Base-by-base conservation (phyloP, 2,329 filamentous ascomycete genomes). In the Apiospora kogelbergensis region DNA sequence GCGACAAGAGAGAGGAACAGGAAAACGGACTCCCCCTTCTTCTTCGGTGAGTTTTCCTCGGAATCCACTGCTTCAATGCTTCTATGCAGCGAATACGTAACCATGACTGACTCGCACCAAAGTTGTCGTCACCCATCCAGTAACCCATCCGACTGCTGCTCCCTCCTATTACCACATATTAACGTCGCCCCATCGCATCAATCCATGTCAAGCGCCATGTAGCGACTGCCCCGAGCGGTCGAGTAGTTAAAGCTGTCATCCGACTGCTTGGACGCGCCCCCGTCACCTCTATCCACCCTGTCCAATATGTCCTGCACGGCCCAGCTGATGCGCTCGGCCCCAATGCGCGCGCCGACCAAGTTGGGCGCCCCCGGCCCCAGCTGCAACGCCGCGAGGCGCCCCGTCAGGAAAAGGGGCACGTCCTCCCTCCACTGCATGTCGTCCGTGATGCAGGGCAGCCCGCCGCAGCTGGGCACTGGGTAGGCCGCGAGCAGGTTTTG, bases 281-380 rank as follows among this genome's bases (percentile, higher is more conserved):
- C 65, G n/a, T 4, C 33, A 33, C n/a, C 37, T 7, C 24, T 1
- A 64, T 46, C 1, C 60, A 41, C 13, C 69, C 69, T 37, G 70
- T 65, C 81, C 53, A 90, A 70, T 13, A 88, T 75, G 71, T 91
- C 89, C 72, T 91, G 86, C 65, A 94, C 84, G 1, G 87, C 88
- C 90, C 91, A 93, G 0, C 89, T 88, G 63, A 94, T 88, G 65
- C 92, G 85, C 80, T 95, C 93, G 0, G 92, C 92, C 0, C 91
- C 91, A 33, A 90, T 76, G 72, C 92, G 86, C 3, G 91, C 91
- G 0, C 93, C 93, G 37, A 91, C 92, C 3, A 95, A 81, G 76
- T 95, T 95, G 0, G 88, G 88, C 0, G 91, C 91, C 0, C 89
- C 91, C 13, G 93, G 92, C 0, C 93, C 92, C 0, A 95, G 80